phyloP scores from a whole-genome alignment of 164 flowering plant genomes.

The Vitis riparia region DNA sequence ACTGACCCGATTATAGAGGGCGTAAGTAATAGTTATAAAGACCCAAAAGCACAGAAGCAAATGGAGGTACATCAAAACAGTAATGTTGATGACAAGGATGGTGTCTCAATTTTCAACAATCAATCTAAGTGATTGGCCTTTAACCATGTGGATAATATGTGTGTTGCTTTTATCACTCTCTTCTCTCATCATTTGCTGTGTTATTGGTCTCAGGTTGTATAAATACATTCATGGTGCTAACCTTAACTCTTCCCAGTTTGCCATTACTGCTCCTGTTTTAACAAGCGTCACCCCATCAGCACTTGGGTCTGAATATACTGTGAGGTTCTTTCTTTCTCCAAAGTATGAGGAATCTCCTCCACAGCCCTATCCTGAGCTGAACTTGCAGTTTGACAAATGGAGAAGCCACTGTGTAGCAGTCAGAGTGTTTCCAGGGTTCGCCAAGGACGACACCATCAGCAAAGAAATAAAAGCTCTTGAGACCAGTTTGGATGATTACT shows the following conservation, averaged over 20 bases:
- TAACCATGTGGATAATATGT: too few species aligned
- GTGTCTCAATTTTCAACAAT: too few species aligned
- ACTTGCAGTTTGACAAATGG: conserved; percentile 34
- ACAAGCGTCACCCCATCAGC: conserved; percentile 28
- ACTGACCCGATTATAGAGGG: too few species aligned
- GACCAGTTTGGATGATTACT: conserved; percentile 18
- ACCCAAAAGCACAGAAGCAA: too few species aligned
- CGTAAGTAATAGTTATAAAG: too few species aligned
- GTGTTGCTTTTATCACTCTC: too few species aligned
- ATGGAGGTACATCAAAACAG: too few species aligned
- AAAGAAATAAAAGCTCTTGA: conserved; percentile 26
- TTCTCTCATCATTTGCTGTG: not conserved
- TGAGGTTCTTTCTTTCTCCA: conserved; percentile 23
- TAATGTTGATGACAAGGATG: too few species aligned
- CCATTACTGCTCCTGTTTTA: conserved; percentile 38
- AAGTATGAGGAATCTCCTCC: conserved; percentile 22
- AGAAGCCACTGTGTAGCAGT: conserved; percentile 31
- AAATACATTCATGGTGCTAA: conserved; percentile 49
- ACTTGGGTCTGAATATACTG: conserved; percentile 11
- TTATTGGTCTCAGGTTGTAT: conserved; percentile 34
- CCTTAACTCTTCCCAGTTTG: conserved; percentile 21
- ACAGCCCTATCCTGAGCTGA: conserved; percentile 31
- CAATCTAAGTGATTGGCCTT: too few species aligned
- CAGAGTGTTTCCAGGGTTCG: conserved; percentile 42
- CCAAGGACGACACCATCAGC: conserved; percentile 26